phyloP scores from a whole-genome alignment of 148 eudicot species.

The Cornus kousa region DNA sequence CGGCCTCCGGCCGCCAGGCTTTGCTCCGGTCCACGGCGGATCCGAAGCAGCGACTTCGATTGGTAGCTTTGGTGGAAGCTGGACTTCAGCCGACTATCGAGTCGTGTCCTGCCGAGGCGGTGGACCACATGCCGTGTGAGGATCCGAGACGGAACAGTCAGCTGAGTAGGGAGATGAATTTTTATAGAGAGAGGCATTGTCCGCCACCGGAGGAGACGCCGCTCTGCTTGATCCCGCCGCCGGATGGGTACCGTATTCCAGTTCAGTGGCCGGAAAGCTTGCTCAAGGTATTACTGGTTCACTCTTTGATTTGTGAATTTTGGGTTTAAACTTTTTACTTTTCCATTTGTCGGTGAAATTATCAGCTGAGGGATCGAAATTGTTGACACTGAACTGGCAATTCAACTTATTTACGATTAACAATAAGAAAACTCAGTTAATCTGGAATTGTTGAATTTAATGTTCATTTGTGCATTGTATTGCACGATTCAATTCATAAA shows the following conservation, averaged over 20 bases:
- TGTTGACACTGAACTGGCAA: background rate
- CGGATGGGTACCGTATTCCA: conserved; percentile 59
- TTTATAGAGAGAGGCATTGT: conserved; percentile 82
- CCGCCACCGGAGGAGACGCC: conserved; percentile 57
- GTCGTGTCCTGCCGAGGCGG: conserved; percentile 58
- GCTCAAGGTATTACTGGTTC: conserved; percentile 53
- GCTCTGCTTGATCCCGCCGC: conserved; percentile 80
- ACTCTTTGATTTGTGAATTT: background rate
- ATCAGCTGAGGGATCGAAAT: background rate
- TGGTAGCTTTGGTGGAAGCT: conserved; percentile 44
- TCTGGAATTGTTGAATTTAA: background rate
- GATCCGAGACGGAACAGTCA: conserved; percentile 74
- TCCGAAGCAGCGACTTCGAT: conserved; percentile 56
- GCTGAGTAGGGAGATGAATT: conserved; percentile 88
- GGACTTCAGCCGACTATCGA: conserved; percentile 40
- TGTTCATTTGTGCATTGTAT: too few relatives aligned
- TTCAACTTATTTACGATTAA: too few relatives aligned
- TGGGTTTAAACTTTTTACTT: background rate
- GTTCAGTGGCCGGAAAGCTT: conserved; percentile 89
- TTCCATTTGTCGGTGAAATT: background rate
- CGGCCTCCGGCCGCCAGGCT: conserved; percentile 79
- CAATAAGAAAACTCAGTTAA: background rate
- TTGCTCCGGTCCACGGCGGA: conserved; percentile 62
- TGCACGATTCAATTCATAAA: too few relatives aligned
- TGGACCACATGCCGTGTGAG: conserved; percentile 92